Base-by-base conservation (phyloP, 2,329 filamentous ascomycete species). In the Blastomyces gilchristii region DNA sequence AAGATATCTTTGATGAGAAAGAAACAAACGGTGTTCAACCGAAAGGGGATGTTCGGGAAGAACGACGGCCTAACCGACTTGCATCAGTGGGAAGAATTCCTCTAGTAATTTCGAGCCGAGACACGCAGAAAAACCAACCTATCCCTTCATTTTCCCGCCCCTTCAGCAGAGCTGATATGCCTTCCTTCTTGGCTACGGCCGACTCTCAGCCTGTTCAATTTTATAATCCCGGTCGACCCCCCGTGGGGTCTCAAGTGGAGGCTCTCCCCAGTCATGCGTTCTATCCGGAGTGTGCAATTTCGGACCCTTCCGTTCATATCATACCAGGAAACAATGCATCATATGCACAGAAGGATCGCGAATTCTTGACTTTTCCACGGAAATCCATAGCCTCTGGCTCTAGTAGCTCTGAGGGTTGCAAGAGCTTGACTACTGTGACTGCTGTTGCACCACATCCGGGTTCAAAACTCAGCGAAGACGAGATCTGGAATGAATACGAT, bases 401-500 rank as follows among this genome's bases (percentile, higher is more conserved):
- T 0, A 83, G 84, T 68, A 90, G 88, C 1, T 52, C 49, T 5
- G 76, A 72, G 18, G 85, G 84, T 0, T 75, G 82, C 16, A 77
- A 81, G 60, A 85, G 83, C 62, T 85, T 82, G 66, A 80, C 81
- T 14, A 82, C 83, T 6, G 84, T 86, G 3, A 89, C 86, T 18
- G 87, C 89, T 7, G 76, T 90, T 2, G 79, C 89, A 28, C 88
- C 88, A 0, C 77, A 79, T 2, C 80, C 84, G 1, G 80, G 79
- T 54, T 84, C 85, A 3, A 86, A 85, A 0, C 81, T 87, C 3
- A 85, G 79, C 0, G 89, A 95, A 67, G 93, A 97, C 69, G 93
- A 97, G 71, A 83, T 96, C 1, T 97, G 93, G 93, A 87, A 92
- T 60, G 93, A 96, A 75, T 97, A 95, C 71, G 87, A 97, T 67